phyloP scores from a whole-genome alignment of 257 asterid species.

The Primulina huaijiensis region DNA sequence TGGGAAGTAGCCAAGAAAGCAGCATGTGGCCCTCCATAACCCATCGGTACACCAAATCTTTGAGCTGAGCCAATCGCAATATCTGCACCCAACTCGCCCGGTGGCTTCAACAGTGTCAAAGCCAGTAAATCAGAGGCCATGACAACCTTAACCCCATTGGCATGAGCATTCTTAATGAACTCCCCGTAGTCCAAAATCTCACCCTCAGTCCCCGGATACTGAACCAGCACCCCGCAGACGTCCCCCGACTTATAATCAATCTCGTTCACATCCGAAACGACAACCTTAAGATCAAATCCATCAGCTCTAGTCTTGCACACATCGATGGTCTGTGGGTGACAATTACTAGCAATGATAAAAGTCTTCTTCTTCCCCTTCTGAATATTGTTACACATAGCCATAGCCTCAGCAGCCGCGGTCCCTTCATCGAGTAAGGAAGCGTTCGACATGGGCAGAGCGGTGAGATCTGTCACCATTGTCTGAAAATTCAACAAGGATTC shows the following conservation, averaged over 20 bases:
- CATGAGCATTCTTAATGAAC: constrained; percentile 87
- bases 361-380: constrained; percentile 86
- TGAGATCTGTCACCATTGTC: constrained; percentile 87
- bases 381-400: constrained; percentile 98
- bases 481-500: constrained; percentile 86
- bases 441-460: constrained; percentile 93
- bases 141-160: constrained; percentile 90
- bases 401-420: constrained; percentile 98
- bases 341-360: constrained; percentile 78
- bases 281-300: constrained; percentile 79
- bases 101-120: constrained; percentile 86
- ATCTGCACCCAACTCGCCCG: constrained; percentile 93
- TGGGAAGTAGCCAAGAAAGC: constrained; percentile 98
- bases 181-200: constrained; percentile 83
- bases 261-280: constrained; percentile 63
- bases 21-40: constrained; percentile 99
- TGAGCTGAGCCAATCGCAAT: constrained; percentile 97
- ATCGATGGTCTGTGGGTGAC: constrained; percentile 96
- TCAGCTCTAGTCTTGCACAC: constrained; percentile 87
- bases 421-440: constrained; percentile 95
- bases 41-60: constrained; percentile 99
- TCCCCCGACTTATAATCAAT: constrained; percentile 77
- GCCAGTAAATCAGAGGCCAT: constrained; percentile 95
- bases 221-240: constrained; percentile 90
- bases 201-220: constrained; percentile 99